These are phyloP conservation scores for Tylopilus subfusipes DNA, from an alignment of 768 basidiomycete species.

Conservation along the genomic window DNA sequence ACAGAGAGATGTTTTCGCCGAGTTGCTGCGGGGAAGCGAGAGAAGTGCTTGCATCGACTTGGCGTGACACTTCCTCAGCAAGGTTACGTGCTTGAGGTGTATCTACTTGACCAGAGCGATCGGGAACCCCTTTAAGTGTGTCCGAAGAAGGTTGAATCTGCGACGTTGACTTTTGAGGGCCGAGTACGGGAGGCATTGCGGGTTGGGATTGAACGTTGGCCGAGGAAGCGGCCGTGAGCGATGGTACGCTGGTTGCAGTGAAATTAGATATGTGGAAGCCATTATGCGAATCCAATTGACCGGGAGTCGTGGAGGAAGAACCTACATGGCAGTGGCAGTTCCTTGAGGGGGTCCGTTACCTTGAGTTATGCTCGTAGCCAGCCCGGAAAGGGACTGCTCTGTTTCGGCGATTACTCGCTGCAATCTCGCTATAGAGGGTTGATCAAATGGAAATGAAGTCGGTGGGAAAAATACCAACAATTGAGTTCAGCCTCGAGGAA, in stretches of 20 bases:
- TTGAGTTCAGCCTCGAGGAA: constrained; percentile 25
- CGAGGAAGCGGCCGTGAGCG: background rate
- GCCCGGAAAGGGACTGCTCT: background rate
- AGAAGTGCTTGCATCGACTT: background rate
- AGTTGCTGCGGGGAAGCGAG: background rate
- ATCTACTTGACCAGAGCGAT: background rate
- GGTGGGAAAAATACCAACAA: constrained; percentile 10
- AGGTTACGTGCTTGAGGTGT: background rate
- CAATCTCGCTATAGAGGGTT: constrained; percentile 16
- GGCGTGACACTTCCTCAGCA: background rate
- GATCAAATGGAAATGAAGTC: background rate
- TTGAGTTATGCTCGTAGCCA: background rate
- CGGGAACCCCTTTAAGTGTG: background rate
- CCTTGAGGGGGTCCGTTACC: background rate
- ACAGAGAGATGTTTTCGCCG: background rate
- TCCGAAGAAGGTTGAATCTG: background rate
- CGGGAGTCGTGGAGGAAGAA: background rate
- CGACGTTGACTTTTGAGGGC: background rate
- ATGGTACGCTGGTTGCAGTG: background rate
- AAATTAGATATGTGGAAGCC: background rate
- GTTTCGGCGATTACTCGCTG: constrained; percentile 15
- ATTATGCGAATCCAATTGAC: constrained; percentile 3
- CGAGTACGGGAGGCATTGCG: background rate
- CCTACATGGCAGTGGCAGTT: constrained; percentile 9
- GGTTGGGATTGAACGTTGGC: background rate